Percentiles rank a stretch among this genome's conserved stretches.
phyloP scores from a whole-genome alignment of 257 asterid species.

The Rhazya stricta region DNA sequence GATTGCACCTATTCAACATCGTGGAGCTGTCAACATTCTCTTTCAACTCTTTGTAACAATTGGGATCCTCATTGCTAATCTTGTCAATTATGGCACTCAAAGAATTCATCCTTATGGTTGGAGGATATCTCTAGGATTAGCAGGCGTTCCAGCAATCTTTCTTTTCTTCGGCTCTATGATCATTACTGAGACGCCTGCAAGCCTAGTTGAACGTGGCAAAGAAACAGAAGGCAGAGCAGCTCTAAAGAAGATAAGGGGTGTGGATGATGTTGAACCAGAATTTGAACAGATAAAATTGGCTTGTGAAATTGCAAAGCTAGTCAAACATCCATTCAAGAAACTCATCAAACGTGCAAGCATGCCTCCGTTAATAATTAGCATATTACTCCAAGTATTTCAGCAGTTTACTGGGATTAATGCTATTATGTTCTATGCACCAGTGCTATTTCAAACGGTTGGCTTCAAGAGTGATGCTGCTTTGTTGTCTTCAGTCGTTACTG shows the following conservation, averaged over 20 bases:
- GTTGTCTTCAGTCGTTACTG: constrained; percentile 54
- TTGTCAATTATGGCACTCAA: constrained; percentile 28
- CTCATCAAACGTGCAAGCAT: constrained; percentile 21
- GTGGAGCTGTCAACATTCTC: constrained; percentile 41
- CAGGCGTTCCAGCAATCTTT: constrained; percentile 30
- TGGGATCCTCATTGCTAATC: constrained; percentile 62
- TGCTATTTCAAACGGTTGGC: constrained; percentile 62
- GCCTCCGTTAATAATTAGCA: constrained; percentile 30
- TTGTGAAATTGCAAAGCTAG: constrained; percentile 23
- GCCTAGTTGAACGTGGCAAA: constrained; percentile 29
- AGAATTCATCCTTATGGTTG: constrained; percentile 30
- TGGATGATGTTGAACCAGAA: constrained; percentile 25
- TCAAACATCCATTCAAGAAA: constrained; percentile 41
- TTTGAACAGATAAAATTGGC: constrained; percentile 18
- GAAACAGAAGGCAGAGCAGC: constrained; percentile 19
- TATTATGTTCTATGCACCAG: constrained; percentile 72
- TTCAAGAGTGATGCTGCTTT: constrained; percentile 41
- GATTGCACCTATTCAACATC: constrained; percentile 35
- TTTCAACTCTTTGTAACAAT: constrained; percentile 81
- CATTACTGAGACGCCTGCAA: constrained; percentile 34
- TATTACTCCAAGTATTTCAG: constrained; percentile 51
- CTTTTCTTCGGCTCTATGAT: constrained; percentile 21
- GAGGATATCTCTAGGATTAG: constrained; percentile 32
- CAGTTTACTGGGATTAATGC: constrained; percentile 76
- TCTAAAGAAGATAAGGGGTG: constrained; percentile 31